Percentiles rank a stretch among this genome's conserved stretches.
phyloP scores from a whole-genome alignment of 768 basidiomycete genomes.

The Naganishia vishniacii region DNA sequence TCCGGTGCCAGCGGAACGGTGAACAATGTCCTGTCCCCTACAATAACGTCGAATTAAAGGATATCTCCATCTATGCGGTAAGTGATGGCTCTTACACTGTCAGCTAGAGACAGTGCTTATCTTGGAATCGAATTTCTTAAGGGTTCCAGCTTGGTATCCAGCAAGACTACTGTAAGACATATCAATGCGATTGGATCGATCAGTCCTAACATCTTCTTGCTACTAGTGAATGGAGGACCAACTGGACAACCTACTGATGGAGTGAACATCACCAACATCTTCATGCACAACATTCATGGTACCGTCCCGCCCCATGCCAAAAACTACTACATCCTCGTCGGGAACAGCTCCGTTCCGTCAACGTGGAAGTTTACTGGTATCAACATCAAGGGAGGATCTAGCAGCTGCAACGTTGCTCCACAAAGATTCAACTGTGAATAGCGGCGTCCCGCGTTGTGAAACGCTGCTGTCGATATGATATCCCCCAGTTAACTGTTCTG shows the following conservation, averaged over 20 bases:
- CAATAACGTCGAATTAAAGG: constrained; percentile 24
- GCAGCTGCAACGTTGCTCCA: constrained; percentile 22
- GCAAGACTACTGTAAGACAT: constrained; percentile 28
- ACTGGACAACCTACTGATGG: constrained; percentile 27
- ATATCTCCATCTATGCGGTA: constrained; percentile 28
- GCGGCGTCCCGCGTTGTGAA: neutral
- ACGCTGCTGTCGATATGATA: no score
- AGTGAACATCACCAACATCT: constrained; percentile 30
- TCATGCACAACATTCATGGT: constrained; percentile 28
- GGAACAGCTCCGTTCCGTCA: constrained; percentile 14
- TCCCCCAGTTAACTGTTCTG: no score
- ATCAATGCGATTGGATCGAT: neutral
- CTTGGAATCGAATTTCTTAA: no score
- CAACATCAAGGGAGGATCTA: constrained; percentile 27
- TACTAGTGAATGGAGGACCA: constrained; percentile 28
- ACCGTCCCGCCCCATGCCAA: constrained; percentile 21
- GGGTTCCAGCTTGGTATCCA: constrained; percentile 29
- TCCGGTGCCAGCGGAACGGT: constrained; percentile 27
- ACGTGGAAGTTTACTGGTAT: constrained; percentile 29
- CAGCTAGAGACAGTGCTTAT: no score
- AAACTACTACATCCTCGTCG: constrained; percentile 29
- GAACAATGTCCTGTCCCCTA: constrained; percentile 30
- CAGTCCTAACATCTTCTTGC: neutral
- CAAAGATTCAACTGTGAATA: constrained; percentile 25
- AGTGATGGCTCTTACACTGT: neutral